Evolutionary conservation across 306 rosid species (phyloP).

Genomic region (Morella rubra): DNA sequence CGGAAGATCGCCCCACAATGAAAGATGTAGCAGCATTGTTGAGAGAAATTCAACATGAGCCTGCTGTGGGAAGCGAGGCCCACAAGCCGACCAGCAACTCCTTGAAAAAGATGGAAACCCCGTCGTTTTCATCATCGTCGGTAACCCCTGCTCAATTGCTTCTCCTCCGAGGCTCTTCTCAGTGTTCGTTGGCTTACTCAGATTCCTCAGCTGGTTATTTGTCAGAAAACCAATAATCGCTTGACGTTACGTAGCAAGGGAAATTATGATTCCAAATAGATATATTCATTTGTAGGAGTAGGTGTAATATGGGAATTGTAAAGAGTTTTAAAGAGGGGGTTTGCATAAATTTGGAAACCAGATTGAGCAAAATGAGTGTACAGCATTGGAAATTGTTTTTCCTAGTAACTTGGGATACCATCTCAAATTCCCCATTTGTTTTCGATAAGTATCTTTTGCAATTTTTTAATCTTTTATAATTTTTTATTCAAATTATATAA

Average conservation of each 20-base stretch:
- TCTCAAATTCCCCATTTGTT: no score
- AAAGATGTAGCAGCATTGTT: slow-evolving; percentile 85
- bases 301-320: slow-evolving; percentile 32
- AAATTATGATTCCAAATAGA: neutral
- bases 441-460: no score
- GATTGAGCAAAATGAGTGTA: slow-evolving; percentile 37
- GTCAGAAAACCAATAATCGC: slow-evolving; percentile 38
- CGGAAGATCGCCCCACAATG: slow-evolving; percentile 87
- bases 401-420: no score
- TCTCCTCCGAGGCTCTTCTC: slow-evolving; percentile 57
- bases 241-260: neutral
- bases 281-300: slow-evolving; percentile 23
- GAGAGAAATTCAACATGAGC: slow-evolving; percentile 62
- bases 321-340: neutral
- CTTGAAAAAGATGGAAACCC: slow-evolving; percentile 33
- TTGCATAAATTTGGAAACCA: slow-evolving; percentile 14
- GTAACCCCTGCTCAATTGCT: slow-evolving; percentile 58
- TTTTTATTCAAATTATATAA: no score
- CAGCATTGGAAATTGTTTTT: neutral
- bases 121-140: slow-evolving; percentile 50
- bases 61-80: slow-evolving; percentile 41
- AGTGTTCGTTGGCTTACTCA: slow-evolving; percentile 62
- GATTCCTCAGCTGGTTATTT: slow-evolving; percentile 50
- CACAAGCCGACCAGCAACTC: slow-evolving; percentile 39
- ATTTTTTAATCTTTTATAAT: no score